phyloP scores from a whole-genome alignment of 306 rosid species.

The Prunus mira region DNA sequence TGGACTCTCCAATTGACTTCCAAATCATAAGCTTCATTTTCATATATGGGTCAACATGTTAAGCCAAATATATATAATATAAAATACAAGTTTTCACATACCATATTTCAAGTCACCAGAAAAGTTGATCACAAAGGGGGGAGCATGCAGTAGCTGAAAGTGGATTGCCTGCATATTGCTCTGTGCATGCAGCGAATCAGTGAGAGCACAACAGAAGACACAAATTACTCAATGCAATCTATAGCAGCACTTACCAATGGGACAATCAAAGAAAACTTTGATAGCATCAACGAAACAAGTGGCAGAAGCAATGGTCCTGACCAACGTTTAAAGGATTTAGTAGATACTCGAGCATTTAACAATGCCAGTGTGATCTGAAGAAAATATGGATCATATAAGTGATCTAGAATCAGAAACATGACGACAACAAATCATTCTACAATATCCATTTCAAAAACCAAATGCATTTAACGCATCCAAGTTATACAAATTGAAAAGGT shows the following conservation, averaged over 20 bases:
- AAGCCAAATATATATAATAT: conserved; percentile 6
- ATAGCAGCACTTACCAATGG: conserved; percentile 64
- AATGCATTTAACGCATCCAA: background rate
- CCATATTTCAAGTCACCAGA: conserved; percentile 89
- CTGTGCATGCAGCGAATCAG: conserved; percentile 45
- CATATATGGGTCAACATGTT: conserved; percentile 7
- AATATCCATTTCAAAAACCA: background rate
- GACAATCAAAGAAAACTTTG: conserved; percentile 81
- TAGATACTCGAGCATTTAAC: conserved; percentile 84
- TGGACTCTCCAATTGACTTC: conserved; percentile 3
- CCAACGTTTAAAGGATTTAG: conserved; percentile 66
- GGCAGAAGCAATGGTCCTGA: conserved; percentile 71
- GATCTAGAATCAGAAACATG: conserved; percentile 20
- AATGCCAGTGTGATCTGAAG: conserved; percentile 69
- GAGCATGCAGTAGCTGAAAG: conserved; percentile 83
- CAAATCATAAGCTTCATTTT: background rate
- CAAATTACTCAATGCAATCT: conserved; percentile 6
- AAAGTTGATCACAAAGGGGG: conserved; percentile 65
- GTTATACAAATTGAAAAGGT: background rate
- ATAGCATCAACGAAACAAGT: conserved; percentile 73
- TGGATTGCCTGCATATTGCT: conserved; percentile 75
- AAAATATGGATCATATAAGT: conserved; percentile 8
- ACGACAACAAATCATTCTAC: background rate
- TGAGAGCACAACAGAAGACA: conserved; percentile 9
- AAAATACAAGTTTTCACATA: conserved; percentile 23